Evolutionary conservation across 1,284 basidiomycete genomes (phyloP).

Genomic region (Tilletia indica): DNA sequence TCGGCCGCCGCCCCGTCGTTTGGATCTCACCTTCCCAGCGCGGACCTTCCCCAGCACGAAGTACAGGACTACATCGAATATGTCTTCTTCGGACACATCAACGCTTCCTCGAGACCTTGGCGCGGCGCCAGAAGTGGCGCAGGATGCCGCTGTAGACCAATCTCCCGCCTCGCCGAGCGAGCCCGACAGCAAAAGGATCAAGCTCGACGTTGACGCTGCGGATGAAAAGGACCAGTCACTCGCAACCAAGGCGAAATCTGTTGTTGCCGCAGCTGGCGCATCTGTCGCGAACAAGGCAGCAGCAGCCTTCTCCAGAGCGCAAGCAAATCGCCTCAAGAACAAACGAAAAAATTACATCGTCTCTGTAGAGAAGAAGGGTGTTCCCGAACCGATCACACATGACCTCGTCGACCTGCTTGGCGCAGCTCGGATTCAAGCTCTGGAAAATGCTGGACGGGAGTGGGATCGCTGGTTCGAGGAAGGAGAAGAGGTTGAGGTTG

Average conservation of each 20-base stretch:
- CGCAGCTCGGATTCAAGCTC: conserved; percentile 33
- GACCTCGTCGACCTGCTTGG: conserved; percentile 50
- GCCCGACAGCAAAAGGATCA: background rate
- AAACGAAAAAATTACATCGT: conserved; percentile 45
- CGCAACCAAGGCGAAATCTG: background rate
- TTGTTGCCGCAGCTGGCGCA: background rate
- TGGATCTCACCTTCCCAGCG: no score
- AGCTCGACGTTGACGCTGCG: background rate
- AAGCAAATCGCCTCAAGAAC: conserved; percentile 30
- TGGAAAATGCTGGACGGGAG: conserved; percentile 39
- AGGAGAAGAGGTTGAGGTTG: conserved; percentile 36
- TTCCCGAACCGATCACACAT: conserved; percentile 46
- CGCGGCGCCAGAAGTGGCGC: no score
- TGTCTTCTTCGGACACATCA: no score
- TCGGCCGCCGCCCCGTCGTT: no score
- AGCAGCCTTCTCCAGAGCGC: background rate
- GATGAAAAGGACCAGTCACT: background rate
- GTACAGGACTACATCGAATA: no score
- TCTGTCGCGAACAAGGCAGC: background rate
- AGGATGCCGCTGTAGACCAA: no score
- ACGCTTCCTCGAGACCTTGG: no score
- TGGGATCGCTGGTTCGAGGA: conserved; percentile 37
- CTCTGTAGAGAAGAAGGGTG: conserved; percentile 45
- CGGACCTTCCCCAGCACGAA: no score
- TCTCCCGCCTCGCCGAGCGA: no score